Evolutionary conservation across 2,329 filamentous ascomycete species (phyloP).

Genomic region (Trichoderma oligosporum): DNA sequence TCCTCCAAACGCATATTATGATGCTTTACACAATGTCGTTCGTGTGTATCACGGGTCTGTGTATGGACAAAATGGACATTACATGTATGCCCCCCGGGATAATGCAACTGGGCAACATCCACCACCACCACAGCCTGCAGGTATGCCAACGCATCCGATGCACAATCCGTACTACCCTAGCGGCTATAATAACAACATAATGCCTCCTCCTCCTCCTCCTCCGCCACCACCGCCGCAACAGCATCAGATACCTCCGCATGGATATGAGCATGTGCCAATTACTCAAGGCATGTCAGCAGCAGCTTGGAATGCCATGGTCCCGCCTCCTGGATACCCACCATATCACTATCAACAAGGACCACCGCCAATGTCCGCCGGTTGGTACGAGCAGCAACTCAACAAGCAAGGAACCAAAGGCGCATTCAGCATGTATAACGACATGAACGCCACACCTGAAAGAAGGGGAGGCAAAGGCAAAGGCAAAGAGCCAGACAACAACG

Average conservation of each 20-base stretch:
- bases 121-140: constrained; percentile 40
- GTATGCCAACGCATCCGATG: constrained; percentile 42
- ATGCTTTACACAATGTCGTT: constrained; percentile 48
- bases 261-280: constrained; percentile 30
- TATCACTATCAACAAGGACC: constrained; percentile 6
- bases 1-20: constrained; percentile 57
- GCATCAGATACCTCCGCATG: neutral
- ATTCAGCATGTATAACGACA: neutral
- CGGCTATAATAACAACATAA: constrained; percentile 32
- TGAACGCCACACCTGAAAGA: neutral
- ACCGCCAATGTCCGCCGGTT: neutral
- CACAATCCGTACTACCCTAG: constrained; percentile 44
- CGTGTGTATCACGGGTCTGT: constrained; percentile 56
- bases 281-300: constrained; percentile 31
- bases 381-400: neutral
- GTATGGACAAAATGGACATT: constrained; percentile 46
- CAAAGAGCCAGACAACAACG: constrained; percentile 19
- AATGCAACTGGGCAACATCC: constrained; percentile 29
- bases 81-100: constrained; percentile 47
- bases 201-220: constrained; percentile 22
- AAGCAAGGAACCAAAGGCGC: constrained; percentile 16
- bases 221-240: neutral
- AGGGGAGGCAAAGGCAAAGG: neutral
- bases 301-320: constrained; percentile 25
- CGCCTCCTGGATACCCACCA: constrained; percentile 23